These are phyloP conservation scores for Lasiosphaeris hirsuta DNA, from an alignment of 495 filamentous ascomycete genomes.

Conservation along the genomic window DNA sequence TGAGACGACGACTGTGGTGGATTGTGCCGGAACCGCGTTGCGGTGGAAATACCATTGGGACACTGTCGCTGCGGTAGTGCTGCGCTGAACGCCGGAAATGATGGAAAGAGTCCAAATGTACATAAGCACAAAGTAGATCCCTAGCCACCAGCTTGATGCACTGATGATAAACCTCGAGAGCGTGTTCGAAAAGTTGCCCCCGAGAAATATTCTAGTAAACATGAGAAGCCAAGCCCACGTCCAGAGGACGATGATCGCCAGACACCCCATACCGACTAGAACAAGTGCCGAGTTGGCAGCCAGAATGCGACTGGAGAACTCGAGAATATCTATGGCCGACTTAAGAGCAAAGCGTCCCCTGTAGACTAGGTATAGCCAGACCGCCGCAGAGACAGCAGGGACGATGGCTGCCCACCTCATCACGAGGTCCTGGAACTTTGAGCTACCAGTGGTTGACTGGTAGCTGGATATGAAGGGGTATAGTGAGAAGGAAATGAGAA, in stretches of 20 bases:
- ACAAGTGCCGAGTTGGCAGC: constrained; percentile 79
- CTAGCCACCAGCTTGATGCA: constrained; percentile 86
- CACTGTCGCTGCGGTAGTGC: constrained; percentile 90
- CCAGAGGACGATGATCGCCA: constrained; percentile 76
- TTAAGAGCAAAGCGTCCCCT: constrained; percentile 73
- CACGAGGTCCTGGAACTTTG: constrained; percentile 73
- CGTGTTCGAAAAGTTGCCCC: constrained; percentile 65
- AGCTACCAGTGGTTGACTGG: constrained; percentile 64
- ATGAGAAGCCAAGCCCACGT: constrained; percentile 95
- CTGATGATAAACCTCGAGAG: constrained; percentile 71
- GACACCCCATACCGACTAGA: constrained; percentile 72
- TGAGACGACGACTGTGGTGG: constrained; percentile 72
- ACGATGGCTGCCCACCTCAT: constrained; percentile 86
- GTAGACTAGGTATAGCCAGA: constrained; percentile 81
- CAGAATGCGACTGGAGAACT: constrained; percentile 86
- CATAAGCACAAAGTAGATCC: constrained; percentile 82
- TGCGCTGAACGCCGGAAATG: constrained; percentile 78
- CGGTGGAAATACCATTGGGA: constrained; percentile 99
- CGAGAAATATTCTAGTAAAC: constrained; percentile 93
- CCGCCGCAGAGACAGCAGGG: constrained; percentile 65
- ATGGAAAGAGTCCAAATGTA: constrained; percentile 93
- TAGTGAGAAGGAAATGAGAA: constrained; percentile 81
- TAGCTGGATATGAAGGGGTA: constrained; percentile 92
- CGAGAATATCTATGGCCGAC: constrained; percentile 79
- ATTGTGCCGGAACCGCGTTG: constrained; percentile 69